These are phyloP conservation scores for Penicillium coprophilum DNA, from an alignment of 495 filamentous ascomycete species.

Conservation along the genomic window DNA sequence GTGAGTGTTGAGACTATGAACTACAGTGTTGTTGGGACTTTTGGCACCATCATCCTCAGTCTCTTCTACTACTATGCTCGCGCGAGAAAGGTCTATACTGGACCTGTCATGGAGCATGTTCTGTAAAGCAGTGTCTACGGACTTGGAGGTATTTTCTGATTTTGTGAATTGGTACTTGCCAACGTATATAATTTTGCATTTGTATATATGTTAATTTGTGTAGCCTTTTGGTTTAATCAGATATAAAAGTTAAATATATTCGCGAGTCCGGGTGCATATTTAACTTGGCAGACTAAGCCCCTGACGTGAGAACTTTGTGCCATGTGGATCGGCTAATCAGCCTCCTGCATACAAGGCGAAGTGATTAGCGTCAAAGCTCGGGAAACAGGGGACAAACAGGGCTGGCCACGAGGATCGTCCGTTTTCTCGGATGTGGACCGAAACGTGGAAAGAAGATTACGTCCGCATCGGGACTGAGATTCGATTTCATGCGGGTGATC, in stretches of 20 bases:
- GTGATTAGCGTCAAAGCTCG: not conserved
- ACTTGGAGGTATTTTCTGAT: not conserved
- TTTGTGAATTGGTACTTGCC: not conserved
- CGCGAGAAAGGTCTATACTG: constrained; percentile 43
- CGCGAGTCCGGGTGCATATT: not conserved
- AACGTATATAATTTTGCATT: constrained; percentile 3
- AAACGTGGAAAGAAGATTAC: not conserved
- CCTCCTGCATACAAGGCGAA: not conserved
- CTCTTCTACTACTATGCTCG: constrained; percentile 46
- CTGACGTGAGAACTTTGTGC: not conserved
- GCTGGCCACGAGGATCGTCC: not conserved
- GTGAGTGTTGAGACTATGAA: constrained; percentile 44
- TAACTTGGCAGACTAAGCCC: not conserved
- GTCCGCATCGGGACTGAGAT: not conserved
- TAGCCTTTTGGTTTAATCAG: not conserved
- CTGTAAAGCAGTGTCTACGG: not conserved
- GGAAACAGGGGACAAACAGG: too few relatives aligned
- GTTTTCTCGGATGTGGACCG: not conserved
- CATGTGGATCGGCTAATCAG: not conserved
- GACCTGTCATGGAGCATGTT: constrained; percentile 45
- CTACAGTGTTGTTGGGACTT: constrained; percentile 46
- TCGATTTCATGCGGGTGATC: not conserved
- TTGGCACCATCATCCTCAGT: constrained; percentile 42
- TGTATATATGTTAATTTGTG: not conserved
- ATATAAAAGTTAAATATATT: constrained; percentile 1